Evolutionary conservation across 306 rosid genomes (phyloP).

Genomic region (Parietaria judaica): DNA sequence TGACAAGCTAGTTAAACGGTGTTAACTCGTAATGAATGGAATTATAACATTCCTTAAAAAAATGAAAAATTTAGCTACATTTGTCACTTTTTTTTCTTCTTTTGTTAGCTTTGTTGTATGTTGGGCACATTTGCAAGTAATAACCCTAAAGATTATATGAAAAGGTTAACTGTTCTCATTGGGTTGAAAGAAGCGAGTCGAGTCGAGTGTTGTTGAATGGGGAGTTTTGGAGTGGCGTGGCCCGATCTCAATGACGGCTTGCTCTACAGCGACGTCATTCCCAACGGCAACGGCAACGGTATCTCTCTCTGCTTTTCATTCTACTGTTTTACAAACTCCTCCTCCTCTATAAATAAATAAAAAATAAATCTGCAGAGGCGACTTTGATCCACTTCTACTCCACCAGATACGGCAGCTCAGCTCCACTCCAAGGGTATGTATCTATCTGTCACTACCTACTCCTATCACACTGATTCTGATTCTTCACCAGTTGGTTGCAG

Average conservation of each 20-base stretch:
- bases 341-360: too few relatives aligned
- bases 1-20: too few relatives aligned
- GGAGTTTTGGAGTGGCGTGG: constrained; percentile 52
- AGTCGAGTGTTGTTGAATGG: neutral
- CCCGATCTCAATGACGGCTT: constrained; percentile 81
- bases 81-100: too few relatives aligned
- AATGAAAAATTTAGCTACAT: too few relatives aligned
- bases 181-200: neutral
- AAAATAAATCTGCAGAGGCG: constrained; percentile 26
- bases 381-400: constrained; percentile 69
- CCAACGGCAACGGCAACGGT: constrained; percentile 70
- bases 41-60: too few relatives aligned
- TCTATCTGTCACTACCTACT: neutral
- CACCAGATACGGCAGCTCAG: constrained; percentile 60
- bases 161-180: too few relatives aligned
- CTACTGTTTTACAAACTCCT: neutral
- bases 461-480: constrained; percentile 13
- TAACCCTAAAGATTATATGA: too few relatives aligned
- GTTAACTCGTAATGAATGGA: too few relatives aligned
- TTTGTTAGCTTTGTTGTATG: too few relatives aligned
- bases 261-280: constrained; percentile 62
- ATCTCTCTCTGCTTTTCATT: neutral
- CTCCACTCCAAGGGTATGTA: constrained; percentile 73
- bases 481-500: constrained; percentile 78
- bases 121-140: too few relatives aligned